Percentiles rank a stretch among this genome's conserved stretches.
These are phyloP conservation scores for Clitopilus hobsonii DNA, from an alignment of 768 basidiomycete species.

Conservation along the genomic window DNA sequence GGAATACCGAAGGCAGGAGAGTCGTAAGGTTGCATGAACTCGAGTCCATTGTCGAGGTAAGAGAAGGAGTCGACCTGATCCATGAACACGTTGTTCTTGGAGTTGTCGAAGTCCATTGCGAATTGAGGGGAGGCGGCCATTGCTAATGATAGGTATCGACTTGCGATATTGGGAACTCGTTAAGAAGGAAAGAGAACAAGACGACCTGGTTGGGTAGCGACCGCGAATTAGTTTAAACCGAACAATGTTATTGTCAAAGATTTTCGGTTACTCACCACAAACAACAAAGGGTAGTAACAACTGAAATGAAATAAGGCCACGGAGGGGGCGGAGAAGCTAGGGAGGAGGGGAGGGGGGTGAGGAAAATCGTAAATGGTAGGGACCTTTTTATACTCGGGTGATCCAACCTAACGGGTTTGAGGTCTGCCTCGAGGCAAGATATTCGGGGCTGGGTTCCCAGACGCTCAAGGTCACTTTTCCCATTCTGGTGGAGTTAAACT, in stretches of 20 bases:
- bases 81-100: conserved; percentile 45
- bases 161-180: conserved; percentile 5
- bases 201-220: conserved; percentile 11
- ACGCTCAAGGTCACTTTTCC: conserved; percentile 10
- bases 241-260: conserved; percentile 5
- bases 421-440: conserved; percentile 19
- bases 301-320: conserved; percentile 37
- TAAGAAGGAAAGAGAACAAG: neutral
- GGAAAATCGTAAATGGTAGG: conserved; percentile 19
- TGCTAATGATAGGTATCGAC: conserved; percentile 13
- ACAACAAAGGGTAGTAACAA: conserved; percentile 23
- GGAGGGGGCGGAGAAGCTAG: conserved; percentile 25
- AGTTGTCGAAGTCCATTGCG: conserved; percentile 46
- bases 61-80: conserved; percentile 40
- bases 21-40: conserved; percentile 70
- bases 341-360: conserved; percentile 14
- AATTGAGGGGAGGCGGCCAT: conserved; percentile 24
- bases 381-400: conserved; percentile 18
- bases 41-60: conserved; percentile 48
- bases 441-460: conserved; percentile 6
- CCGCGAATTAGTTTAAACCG: conserved; percentile 5
- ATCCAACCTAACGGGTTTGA: conserved; percentile 13
- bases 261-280: conserved; percentile 9
- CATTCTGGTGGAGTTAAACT: conserved; percentile 13
- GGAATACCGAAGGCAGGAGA: conserved; percentile 54